Evolutionary conservation across 768 basidiomycete species (phyloP).

Genomic region (Boletus coccyginus): DNA sequence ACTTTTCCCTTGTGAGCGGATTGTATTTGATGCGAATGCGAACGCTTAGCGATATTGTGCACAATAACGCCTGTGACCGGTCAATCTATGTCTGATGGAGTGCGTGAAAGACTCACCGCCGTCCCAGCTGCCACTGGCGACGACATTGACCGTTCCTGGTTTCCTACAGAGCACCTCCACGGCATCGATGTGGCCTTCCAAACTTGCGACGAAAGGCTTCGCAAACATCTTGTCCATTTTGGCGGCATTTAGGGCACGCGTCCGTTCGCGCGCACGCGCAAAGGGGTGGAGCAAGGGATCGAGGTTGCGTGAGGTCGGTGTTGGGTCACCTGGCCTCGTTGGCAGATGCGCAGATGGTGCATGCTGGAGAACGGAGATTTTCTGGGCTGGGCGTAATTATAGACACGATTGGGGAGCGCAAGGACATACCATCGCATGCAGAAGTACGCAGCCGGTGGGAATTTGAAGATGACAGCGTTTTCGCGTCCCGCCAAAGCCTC

Average conservation of each 20-base stretch:
- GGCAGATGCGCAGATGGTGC: slow-evolving; percentile 74
- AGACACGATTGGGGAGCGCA: not conserved
- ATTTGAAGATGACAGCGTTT: not conserved
- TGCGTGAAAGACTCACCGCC: slow-evolving; percentile 61
- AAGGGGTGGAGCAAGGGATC: slow-evolving; percentile 97
- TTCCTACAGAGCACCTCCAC: slow-evolving; percentile 82
- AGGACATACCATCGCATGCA: slow-evolving; percentile 14
- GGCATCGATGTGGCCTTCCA: slow-evolving; percentile 94
- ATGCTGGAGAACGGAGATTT: slow-evolving; percentile 87
- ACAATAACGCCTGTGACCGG: slow-evolving; percentile 67
- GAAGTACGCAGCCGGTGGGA: slow-evolving; percentile 6
- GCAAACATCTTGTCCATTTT: slow-evolving; percentile 98
- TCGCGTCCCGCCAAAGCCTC: no score
- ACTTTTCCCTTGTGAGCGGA: slow-evolving; percentile 84
- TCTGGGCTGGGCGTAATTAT: slow-evolving; percentile 41
- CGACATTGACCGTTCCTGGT: slow-evolving; percentile 66
- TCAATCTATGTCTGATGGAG: not conserved
- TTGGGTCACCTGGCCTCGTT: slow-evolving; percentile 73
- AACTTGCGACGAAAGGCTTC: slow-evolving; percentile 88
- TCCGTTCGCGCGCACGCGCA: slow-evolving; percentile 87
- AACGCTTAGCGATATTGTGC: slow-evolving; percentile 69
- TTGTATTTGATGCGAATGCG: slow-evolving; percentile 53
- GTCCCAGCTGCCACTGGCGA: slow-evolving; percentile 95
- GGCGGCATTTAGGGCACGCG: slow-evolving; percentile 88
- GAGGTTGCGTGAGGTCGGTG: slow-evolving; percentile 87